phyloP scores from a whole-genome alignment of 2,329 filamentous ascomycete species.

The Epichloe glyceriae region DNA sequence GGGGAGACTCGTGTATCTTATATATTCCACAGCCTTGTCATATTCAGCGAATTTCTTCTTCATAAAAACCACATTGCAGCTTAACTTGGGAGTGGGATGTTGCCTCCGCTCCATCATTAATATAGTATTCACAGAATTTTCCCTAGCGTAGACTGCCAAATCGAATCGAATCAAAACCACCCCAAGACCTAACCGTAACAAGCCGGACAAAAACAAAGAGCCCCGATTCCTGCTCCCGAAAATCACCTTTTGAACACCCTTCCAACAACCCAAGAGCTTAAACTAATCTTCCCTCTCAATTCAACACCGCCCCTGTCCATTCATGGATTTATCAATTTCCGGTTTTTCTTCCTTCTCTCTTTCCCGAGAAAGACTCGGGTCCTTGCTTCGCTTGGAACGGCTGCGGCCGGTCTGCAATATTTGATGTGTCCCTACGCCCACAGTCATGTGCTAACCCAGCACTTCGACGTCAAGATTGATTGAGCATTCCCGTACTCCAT shows the following conservation, averaged over 20 bases:
- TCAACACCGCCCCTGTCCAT: not conserved
- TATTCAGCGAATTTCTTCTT: no score
- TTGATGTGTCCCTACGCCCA: not conserved
- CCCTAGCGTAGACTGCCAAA: not conserved
- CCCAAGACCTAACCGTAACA: not conserved
- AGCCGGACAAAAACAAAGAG: not conserved
- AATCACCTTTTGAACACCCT: slow-evolving; percentile 1
- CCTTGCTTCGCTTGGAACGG: not conserved
- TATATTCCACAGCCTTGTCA: no score
- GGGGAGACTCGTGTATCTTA: not conserved
- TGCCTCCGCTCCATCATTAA: slow-evolving; percentile 2
- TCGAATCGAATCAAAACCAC: slow-evolving; percentile 4
- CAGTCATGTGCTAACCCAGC: not conserved
- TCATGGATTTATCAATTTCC: not conserved
- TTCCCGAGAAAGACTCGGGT: not conserved
- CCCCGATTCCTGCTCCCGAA: not conserved
- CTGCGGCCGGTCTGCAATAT: not conserved
- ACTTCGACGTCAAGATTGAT: not conserved
- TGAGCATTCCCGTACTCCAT: not conserved
- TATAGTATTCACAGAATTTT: slow-evolving; percentile 3
- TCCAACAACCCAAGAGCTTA: not conserved
- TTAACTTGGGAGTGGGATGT: no score
- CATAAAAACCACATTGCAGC: no score
- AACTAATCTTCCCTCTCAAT: not conserved
- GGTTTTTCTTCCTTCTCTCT: not conserved